Evolutionary conservation across 306 rosid genomes (phyloP).

Genomic region (Vicia villosa): DNA sequence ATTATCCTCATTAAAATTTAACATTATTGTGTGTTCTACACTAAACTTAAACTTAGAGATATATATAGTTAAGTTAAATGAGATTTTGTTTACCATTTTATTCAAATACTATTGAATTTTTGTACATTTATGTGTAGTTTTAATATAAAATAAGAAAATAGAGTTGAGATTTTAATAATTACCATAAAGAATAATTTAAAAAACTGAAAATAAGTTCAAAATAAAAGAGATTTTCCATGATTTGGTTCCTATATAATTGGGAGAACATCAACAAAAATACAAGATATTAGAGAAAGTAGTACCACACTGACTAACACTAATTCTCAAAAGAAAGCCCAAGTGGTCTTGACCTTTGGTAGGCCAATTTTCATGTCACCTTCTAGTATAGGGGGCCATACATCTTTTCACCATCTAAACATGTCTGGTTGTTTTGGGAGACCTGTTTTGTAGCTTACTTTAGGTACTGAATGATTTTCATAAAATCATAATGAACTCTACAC

Average conservation of each 20-base stretch:
- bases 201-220: constrained; percentile 25
- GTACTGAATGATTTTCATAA: constrained; percentile 35
- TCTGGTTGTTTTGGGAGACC: constrained; percentile 19
- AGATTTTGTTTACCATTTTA: too few relatives aligned
- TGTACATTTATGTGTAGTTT: too few relatives aligned
- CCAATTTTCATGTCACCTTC: constrained; percentile 27
- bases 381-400: constrained; percentile 48
- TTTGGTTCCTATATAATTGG: constrained; percentile 53
- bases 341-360: constrained; percentile 52
- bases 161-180: not conserved
- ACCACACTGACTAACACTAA: constrained; percentile 10
- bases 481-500: not conserved
- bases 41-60: too few relatives aligned
- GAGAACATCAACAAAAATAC: constrained; percentile 2
- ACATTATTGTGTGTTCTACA: too few relatives aligned
- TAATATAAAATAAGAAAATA: too few relatives aligned
- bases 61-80: too few relatives aligned
- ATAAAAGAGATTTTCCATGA: constrained; percentile 35
- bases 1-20: too few relatives aligned
- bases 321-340: constrained; percentile 33
- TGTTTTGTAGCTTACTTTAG: constrained; percentile 15
- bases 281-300: constrained; percentile 3
- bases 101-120: too few relatives aligned
- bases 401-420: constrained; percentile 10
- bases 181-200: not conserved